Evolutionary conservation across 2,329 filamentous ascomycete species (phyloP).

Genomic region (Aspergillaceae sp.): DNA sequence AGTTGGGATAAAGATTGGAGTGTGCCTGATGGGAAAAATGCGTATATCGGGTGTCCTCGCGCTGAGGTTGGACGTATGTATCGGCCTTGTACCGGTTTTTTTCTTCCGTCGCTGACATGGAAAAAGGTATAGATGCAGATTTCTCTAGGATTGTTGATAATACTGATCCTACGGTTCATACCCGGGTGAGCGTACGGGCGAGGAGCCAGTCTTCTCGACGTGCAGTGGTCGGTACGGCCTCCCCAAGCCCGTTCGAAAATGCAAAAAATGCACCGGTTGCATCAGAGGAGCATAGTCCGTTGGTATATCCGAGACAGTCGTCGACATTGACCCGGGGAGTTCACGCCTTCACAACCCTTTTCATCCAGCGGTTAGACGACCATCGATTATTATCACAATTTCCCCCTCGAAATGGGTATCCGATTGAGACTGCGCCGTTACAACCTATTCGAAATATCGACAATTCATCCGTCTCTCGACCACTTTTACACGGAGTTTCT

Average conservation of each 20-base stretch:
- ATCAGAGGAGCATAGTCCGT: constrained; percentile 10
- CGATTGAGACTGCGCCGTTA: constrained; percentile 3
- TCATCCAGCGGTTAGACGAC: constrained; percentile 22
- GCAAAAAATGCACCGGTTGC: constrained; percentile 12
- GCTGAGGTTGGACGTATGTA: constrained; percentile 20
- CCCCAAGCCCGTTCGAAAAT: constrained; percentile 13
- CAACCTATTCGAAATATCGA: constrained; percentile 5
- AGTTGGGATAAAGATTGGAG: constrained; percentile 11
- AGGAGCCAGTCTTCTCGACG: neutral
- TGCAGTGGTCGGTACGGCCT: constrained; percentile 6
- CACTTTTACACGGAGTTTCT: constrained; percentile 4
- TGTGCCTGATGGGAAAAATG: constrained; percentile 17
- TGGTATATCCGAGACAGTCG: constrained; percentile 9
- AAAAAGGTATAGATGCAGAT: constrained; percentile 7
- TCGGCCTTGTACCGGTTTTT: neutral
- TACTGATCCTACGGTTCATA: constrained; percentile 6
- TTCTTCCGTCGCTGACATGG: neutral
- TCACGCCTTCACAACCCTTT: constrained; percentile 23
- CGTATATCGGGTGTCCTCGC: constrained; percentile 18
- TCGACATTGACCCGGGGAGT: constrained; percentile 21
- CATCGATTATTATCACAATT: constrained; percentile 16
- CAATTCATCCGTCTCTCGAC: constrained; percentile 8
- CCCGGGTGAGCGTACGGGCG: neutral
- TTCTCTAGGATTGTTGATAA: constrained; percentile 14
- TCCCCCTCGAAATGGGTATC: constrained; percentile 10